A percentile compares a stretch with the other conserved stretches of the same genome.
These are phyloP conservation scores for Apiospora kogelbergensis DNA, from an alignment of 2,329 filamentous ascomycete species.

Conservation along the genomic window DNA sequence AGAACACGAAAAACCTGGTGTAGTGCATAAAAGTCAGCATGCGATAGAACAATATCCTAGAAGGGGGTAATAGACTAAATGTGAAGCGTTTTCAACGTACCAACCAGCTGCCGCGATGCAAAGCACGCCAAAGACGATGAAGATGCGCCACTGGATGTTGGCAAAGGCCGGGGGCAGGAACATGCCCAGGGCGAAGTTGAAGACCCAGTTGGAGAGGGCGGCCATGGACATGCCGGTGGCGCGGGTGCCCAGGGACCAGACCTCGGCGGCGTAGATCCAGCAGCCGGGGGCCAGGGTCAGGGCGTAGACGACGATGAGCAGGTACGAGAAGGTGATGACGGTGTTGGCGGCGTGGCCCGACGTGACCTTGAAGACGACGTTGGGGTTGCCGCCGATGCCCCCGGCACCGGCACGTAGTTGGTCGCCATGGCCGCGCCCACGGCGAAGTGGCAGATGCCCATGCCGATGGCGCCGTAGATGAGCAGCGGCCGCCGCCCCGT, in stretches of 20 bases:
- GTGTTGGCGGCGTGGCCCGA: conserved; percentile 53
- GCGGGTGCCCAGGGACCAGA: conserved; percentile 61
- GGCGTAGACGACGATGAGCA: conserved; percentile 63
- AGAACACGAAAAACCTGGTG: conserved; percentile 30
- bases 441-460: conserved; percentile 60
- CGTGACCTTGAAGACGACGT: conserved; percentile 52
- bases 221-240: conserved; percentile 60
- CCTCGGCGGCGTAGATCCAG: conserved; percentile 67
- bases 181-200: conserved; percentile 61
- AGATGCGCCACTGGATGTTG: conserved; percentile 56
- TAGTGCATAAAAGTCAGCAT: background rate
- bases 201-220: conserved; percentile 53
- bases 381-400: conserved; percentile 48
- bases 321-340: conserved; percentile 65
- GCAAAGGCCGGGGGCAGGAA: conserved; percentile 58
- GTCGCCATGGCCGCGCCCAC: conserved; percentile 53
- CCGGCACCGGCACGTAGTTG: conserved; percentile 41
- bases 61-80: too few relatives aligned
- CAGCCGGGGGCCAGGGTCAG: conserved; percentile 63
- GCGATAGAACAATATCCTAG: background rate
- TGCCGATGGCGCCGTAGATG: conserved; percentile 64
- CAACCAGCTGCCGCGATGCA: conserved; percentile 33
- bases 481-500: conserved; percentile 64
- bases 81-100: conserved; percentile 18
- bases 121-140: conserved; percentile 40